Evolutionary conservation across 2,329 filamentous ascomycete genomes (phyloP), one percentile per base, ranked within the genome.

Genomic region (Xenosphaeropsis pyriputrescens): DNA sequence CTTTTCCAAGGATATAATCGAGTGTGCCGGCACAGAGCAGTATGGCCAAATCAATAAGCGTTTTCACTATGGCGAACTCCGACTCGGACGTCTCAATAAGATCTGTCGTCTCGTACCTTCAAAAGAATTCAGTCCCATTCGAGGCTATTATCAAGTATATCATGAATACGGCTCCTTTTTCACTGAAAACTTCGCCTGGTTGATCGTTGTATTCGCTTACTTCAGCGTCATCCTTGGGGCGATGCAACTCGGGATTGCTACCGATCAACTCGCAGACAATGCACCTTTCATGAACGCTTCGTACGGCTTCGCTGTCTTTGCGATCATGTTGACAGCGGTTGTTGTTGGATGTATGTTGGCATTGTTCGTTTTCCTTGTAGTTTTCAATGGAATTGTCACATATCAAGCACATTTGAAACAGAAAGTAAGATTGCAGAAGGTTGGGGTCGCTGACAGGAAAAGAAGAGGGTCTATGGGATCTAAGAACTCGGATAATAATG

Each of bases 231-330:
- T 67, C 14, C 51, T 71, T 22, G 61, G 61, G 2, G 65, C 65
- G 0, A 65, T 70, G 61, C 66, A 70, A 49, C 62, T 68, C 11
- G 63, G 61, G 1, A 47, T 68, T 9, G 54, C 56, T 2, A 64
- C 58, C 0, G 42, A 56, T 2, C 33, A 34, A 17, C 53, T 67
- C 1, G 35, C 34, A 1, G 42, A 50, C 0, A 62, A 57, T 42
- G n/a, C 41, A 0, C 39, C 45, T 0, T 72, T 71, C 45, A 58
- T 64, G 45, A 37, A 40, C 7, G 63, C 58, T 1, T 60, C 60
- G 1, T 65, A 64, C 41, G 64, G 63, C 2, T 68, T 72, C 39
- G 60, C 62, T 3, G 48, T 68, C 4, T 68, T 70, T 39, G 55
- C 62, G 0, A 64, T 70, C 18, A 12, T 67, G 5, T 57, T 51